phyloP scores from a whole-genome alignment of 352 stramenopile genomes.

The Pythium plurisporium region DNA sequence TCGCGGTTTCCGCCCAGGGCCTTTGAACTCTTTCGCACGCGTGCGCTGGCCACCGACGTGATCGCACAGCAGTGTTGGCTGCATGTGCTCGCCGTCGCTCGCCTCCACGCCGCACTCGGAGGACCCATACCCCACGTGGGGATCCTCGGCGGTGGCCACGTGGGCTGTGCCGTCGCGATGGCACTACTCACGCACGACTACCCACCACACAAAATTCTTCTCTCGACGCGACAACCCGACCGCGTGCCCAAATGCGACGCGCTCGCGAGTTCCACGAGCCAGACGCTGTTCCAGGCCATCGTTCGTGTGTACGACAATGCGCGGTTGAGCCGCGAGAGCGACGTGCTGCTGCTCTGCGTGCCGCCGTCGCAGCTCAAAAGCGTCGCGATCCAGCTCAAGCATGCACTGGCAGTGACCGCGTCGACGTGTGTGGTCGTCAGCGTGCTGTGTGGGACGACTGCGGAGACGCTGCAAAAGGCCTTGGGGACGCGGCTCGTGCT shows the following conservation, averaged over 20 bases:
- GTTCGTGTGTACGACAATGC: slow-evolving; percentile 56
- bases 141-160: slow-evolving; percentile 47
- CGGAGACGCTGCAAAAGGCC: slow-evolving; percentile 41
- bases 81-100: slow-evolving; percentile 28
- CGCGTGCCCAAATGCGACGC: slow-evolving; percentile 35
- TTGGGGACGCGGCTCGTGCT: slow-evolving; percentile 38
- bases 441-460: slow-evolving; percentile 34
- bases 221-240: slow-evolving; percentile 63
- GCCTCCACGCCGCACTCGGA: slow-evolving; percentile 15
- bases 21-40: slow-evolving; percentile 30
- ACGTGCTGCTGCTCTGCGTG: slow-evolving; percentile 63
- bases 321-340: slow-evolving; percentile 40
- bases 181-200: slow-evolving; percentile 42
- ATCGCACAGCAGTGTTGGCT: slow-evolving; percentile 42
- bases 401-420: too few relatives aligned
- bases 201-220: slow-evolving; percentile 25
- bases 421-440: slow-evolving; percentile 50
- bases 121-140: slow-evolving; percentile 30
- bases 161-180: slow-evolving; percentile 47
- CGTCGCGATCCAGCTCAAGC: slow-evolving; percentile 62
- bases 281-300: slow-evolving; percentile 35
- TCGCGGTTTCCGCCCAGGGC: slow-evolving; percentile 31
- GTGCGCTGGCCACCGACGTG: slow-evolving; percentile 28
- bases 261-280: slow-evolving; percentile 18
- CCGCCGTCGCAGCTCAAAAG: slow-evolving; percentile 63